Base-by-base conservation (phyloP, 75 land plant species). In the Sequoia sempervirens region DNA sequence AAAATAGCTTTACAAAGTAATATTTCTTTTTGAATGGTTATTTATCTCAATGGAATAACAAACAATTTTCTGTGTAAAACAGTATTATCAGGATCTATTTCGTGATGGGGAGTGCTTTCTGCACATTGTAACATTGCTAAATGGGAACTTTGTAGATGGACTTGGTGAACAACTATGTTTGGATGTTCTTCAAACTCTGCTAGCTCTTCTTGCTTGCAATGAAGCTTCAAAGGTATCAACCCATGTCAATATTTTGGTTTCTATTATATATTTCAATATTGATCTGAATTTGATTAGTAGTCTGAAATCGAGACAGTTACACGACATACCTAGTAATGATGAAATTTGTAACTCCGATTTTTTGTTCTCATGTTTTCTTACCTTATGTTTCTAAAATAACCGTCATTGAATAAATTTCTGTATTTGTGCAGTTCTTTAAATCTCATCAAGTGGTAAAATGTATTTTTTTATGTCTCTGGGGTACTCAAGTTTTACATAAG, bases 61-160 rank as follows among this genome's bases (percentile, higher is more conserved):
- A n/a, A 45, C 30, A 37, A 45, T 45, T 78, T 78, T 43, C 53
- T n/a, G n/a, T 78, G 12, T 17, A 40, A n/a, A 83, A 10, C 93
- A 96, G 99, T 90, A 96, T 83, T 96, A 93, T 84, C 99, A 98
- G 87, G 87, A 85, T 79, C 84, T 98, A 58, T 98, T 98, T 87
- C 94, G 92, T 45, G 94, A 94, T 73, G 99, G 92, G 53, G 99
- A 96, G 78, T 98, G 99, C 85, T 96, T 98, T 90, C 83, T 98
- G 83, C 99, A 98, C 82, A 93, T 98, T 82, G 97, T 98, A 72
- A 94, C 99, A 80, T 91, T 98, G 80, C 83, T 98, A 69, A 96
- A 96, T 91, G 95, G 92, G 41, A 90, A 87, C 64, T 85, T 91
- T 68, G 89, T 91, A 76, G 88, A 85, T 64, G 88, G 87, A 83